These are phyloP conservation scores for Phoma herbarum DNA, from an alignment of 2,329 filamentous ascomycete genomes.

Conservation along the genomic window DNA sequence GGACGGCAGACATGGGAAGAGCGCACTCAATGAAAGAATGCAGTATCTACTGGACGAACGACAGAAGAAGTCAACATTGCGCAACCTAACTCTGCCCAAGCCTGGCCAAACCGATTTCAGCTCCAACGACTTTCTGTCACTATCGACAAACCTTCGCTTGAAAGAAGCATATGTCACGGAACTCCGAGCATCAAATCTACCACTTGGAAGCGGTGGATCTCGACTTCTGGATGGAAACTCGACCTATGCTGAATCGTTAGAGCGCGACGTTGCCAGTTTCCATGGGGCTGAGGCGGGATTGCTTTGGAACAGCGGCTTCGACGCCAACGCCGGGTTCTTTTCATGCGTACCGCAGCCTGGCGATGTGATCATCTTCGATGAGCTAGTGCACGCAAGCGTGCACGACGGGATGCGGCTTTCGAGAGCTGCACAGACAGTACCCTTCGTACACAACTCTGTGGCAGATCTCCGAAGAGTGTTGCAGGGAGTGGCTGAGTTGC, in stretches of 20 bases:
- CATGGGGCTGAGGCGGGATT: conserved; percentile 66
- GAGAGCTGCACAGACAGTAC: conserved; percentile 58
- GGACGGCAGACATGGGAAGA: conserved; percentile 6
- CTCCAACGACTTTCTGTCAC: conserved; percentile 71
- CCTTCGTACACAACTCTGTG: conserved; percentile 68
- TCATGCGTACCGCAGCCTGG: conserved; percentile 57
- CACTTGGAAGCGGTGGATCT: conserved; percentile 66
- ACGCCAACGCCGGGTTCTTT: conserved; percentile 60
- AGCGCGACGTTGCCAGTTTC: conserved; percentile 66
- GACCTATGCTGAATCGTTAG: conserved; percentile 65
- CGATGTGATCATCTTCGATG: conserved; percentile 70
- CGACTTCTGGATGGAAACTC: conserved; percentile 73
- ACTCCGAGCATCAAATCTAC: conserved; percentile 49
- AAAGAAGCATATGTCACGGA: conserved; percentile 60
- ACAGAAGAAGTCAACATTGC: conserved; percentile 46
- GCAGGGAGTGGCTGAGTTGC: conserved; percentile 32
- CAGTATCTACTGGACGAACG: conserved; percentile 51
- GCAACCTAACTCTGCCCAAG: conserved; percentile 38
- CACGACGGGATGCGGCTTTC: conserved; percentile 77
- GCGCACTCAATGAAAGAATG: conserved; percentile 36
- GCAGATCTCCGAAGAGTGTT: conserved; percentile 54
- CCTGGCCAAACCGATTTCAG: conserved; percentile 65
- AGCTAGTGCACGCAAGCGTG: conserved; percentile 78
- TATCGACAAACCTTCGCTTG: conserved; percentile 60
- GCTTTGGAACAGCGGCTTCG: conserved; percentile 66